phyloP scores from a whole-genome alignment of 2,329 filamentous ascomycete species.

The Thelonectria olida region DNA sequence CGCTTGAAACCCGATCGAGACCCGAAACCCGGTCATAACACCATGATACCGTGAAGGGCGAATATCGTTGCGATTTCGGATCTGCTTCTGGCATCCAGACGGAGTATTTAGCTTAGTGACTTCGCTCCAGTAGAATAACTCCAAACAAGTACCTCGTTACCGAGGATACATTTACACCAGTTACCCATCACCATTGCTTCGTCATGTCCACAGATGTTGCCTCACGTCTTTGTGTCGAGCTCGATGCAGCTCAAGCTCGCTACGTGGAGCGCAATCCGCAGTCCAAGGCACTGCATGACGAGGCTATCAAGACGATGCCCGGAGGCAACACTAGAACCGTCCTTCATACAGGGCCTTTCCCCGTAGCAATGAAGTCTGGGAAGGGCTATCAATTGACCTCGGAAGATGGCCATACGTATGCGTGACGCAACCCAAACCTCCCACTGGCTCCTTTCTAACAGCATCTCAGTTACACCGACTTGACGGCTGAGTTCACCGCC shows the following conservation, averaged over 20 bases:
- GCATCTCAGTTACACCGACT: conserved; percentile 60
- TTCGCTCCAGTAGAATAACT: no score
- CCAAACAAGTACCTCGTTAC: no score
- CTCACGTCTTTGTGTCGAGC: conserved; percentile 38
- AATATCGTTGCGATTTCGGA: not conserved
- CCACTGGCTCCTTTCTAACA: conserved; percentile 10
- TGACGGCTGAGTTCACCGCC: conserved; percentile 71
- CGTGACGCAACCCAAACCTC: not conserved
- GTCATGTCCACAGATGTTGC: conserved; percentile 32
- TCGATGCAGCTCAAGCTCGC: conserved; percentile 45
- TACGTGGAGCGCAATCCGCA: conserved; percentile 48
- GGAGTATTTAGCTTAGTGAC: no score
- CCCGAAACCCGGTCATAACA: conserved; percentile 12
- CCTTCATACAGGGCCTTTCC: conserved; percentile 55
- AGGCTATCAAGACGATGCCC: conserved; percentile 49
- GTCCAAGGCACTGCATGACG: conserved; percentile 50
- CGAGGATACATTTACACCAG: no score
- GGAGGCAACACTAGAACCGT: conserved; percentile 59
- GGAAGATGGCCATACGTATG: conserved; percentile 51
- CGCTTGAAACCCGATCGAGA: not conserved
- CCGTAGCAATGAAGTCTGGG: conserved; percentile 51
- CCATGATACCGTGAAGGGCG: not conserved
- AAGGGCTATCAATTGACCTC: conserved; percentile 49
- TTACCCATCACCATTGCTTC: not conserved
- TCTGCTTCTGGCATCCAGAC: not conserved